Evolutionary conservation across 208 protist species (phyloP), one percentile per base, ranked within the genome.

Genomic region (Novymonas esmeraldas): DNA sequence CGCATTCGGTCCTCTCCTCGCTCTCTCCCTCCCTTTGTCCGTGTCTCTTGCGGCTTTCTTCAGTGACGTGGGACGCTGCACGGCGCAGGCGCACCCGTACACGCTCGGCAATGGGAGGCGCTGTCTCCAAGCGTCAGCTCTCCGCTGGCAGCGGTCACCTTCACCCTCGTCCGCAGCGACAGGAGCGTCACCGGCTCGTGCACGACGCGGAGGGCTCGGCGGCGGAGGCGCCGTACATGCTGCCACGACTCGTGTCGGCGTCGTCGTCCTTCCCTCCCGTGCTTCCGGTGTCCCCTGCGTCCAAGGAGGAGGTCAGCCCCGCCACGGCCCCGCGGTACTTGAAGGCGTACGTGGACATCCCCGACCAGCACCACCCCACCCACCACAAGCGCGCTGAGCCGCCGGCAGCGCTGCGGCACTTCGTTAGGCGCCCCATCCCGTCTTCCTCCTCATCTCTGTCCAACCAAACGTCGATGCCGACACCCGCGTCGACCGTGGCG

Each of bases 31-130:
- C 14, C 16, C 33, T 45, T 56, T 59, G 6, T 44, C 14, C 9
- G 0, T 54, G 10, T 31, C 10, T 48, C 9, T 48, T 18, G 11
- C 44, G 26, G 11, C 10, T 49, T 64, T 48, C 6, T 38, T 48
- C 33, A 26, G 5, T n/a, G n/a, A n/a, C n/a, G n/a, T n/a, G n/a
- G n/a, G n/a, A n/a, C n/a, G n/a, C n/a, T n/a, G n/a, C n/a, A n/a
- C n/a, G n/a, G n/a, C n/a, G n/a, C n/a, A n/a, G n/a, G n/a, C n/a
- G n/a, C n/a, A n/a, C n/a, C n/a, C n/a, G n/a, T n/a, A n/a, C n/a
- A n/a, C 20, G 34, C 18, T 18, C 18, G 52, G 11, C n/a, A 58
- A 58, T 58, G 52, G 52, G 33, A 29, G 29, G 52, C 20, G 52
- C 52, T n/a, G 13, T 58, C 9, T 58, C 33, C 11, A 58, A 1